Evolutionary conservation across 1,284 basidiomycete genomes (phyloP).

Genomic region (Austroboletus novae-zelandiae): DNA sequence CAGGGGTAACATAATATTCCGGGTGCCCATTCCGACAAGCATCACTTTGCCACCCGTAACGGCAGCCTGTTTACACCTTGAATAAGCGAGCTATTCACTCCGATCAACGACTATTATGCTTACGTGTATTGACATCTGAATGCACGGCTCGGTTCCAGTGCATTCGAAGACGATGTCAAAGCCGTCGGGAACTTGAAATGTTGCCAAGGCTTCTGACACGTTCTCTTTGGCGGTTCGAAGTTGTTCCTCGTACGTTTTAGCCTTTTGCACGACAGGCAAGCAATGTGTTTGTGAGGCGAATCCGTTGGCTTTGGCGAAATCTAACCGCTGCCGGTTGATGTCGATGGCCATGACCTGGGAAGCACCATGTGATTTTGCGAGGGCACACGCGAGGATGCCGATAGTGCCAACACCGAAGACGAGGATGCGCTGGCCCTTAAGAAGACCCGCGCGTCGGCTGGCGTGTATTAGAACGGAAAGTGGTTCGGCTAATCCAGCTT

Average conservation of each 20-base stretch:
- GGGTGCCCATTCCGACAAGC: constrained; percentile 94
- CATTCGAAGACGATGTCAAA: constrained; percentile 95
- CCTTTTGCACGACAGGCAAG: constrained; percentile 50
- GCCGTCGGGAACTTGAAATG: constrained; percentile 67
- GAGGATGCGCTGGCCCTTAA: constrained; percentile 66
- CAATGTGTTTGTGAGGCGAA: constrained; percentile 77
- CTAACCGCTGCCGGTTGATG: constrained; percentile 78
- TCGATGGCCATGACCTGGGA: constrained; percentile 77
- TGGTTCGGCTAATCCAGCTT: constrained; percentile 88
- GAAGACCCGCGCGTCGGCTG: constrained; percentile 64
- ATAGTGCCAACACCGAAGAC: constrained; percentile 93
- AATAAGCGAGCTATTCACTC: constrained; percentile 13
- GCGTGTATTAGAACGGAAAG: constrained; percentile 89
- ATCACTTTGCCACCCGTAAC: constrained; percentile 84
- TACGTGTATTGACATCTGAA: constrained; percentile 85
- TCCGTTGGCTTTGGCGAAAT: constrained; percentile 71
- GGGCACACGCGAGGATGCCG: constrained; percentile 82
- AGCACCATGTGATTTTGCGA: constrained; percentile 73
- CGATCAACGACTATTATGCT: constrained; percentile 33
- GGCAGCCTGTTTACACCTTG: constrained; percentile 55
- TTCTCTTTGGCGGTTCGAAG: constrained; percentile 66
- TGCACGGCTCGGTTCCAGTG: constrained; percentile 89
- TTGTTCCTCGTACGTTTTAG: constrained; percentile 59
- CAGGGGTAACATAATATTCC: constrained; percentile 80
- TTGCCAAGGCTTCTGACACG: constrained; percentile 50